Conservation (phyloP, 805 yeast species). For the Lipomyces sp. region DNA sequence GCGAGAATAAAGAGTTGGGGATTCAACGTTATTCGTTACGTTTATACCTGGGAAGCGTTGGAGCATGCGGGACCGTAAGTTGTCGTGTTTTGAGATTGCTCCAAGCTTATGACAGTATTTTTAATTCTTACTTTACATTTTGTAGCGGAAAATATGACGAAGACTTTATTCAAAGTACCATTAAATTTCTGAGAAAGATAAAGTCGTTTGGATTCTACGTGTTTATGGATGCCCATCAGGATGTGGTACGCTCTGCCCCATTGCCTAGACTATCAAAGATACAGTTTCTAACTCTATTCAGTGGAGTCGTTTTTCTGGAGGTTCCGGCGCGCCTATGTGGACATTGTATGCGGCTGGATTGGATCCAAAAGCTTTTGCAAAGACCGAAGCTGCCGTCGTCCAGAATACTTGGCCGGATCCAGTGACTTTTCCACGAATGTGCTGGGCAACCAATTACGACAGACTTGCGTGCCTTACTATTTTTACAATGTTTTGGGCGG, state of each 20-base stretch:
- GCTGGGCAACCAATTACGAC: constrained; percentile 88
- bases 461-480: constrained; percentile 76
- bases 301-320: constrained; percentile 89
- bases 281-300: neutral
- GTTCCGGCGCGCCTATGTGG: constrained; percentile 95
- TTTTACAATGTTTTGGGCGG: constrained; percentile 87
- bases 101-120: neutral
- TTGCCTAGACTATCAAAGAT: neutral
- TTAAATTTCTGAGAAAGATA: constrained; percentile 62
- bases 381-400: constrained; percentile 77
- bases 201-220: constrained; percentile 70
- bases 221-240: constrained; percentile 89
- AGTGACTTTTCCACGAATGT: constrained; percentile 71
- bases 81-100: neutral
- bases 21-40: constrained; percentile 73
- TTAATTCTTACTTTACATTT: neutral
- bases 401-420: constrained; percentile 63
- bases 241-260: constrained; percentile 51
- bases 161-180: constrained; percentile 72
- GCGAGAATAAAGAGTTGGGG: constrained; percentile 78
- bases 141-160: constrained; percentile 69
- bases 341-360: constrained; percentile 87
- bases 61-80: constrained; percentile 79
- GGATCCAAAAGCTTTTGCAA: constrained; percentile 71
- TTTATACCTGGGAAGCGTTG: constrained; percentile 89